These are phyloP conservation scores for Euphorbia celastroides DNA, from an alignment of 441 rosid species.

Conservation along the genomic window DNA sequence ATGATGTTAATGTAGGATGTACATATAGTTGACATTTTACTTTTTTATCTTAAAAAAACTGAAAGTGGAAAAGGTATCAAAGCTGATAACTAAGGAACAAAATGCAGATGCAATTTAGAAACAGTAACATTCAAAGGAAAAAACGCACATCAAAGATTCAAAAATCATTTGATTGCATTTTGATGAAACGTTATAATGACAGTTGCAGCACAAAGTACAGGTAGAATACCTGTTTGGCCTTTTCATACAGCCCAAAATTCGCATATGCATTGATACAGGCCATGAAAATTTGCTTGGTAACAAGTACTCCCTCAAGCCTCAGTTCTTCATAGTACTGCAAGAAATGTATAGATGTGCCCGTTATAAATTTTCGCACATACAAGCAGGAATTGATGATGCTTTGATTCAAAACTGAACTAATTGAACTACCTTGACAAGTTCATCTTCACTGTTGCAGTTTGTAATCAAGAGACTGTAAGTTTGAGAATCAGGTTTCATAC, in stretches of 20 bases:
- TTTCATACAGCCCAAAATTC: conserved; percentile 63
- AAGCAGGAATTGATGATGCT: conserved; percentile 4
- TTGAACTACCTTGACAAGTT: conserved; percentile 53
- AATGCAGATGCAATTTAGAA: not conserved
- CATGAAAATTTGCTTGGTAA: conserved; percentile 54
- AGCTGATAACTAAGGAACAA: not conserved
- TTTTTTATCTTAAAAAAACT: not conserved
- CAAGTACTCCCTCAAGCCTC: conserved; percentile 36
- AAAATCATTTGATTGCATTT: not conserved
- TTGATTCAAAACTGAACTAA: conserved; percentile 8
- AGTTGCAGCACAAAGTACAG: not conserved
- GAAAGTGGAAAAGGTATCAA: not conserved
- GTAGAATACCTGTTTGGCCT: conserved; percentile 70
- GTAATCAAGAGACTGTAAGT: conserved; percentile 63
- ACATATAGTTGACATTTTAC: not conserved
- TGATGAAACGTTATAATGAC: not conserved
- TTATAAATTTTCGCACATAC: not conserved
- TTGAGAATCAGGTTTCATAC: conserved; percentile 60
- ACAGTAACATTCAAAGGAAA: not conserved
- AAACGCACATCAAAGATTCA: not conserved
- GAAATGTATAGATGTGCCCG: conserved; percentile 7
- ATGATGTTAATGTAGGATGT: not conserved
- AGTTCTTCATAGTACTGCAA: conserved; percentile 56
- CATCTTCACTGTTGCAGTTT: conserved; percentile 48
- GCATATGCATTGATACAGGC: conserved; percentile 71